phyloP scores from a whole-genome alignment of 2,329 filamentous ascomycete genomes.

The Aspergillus sp. region DNA sequence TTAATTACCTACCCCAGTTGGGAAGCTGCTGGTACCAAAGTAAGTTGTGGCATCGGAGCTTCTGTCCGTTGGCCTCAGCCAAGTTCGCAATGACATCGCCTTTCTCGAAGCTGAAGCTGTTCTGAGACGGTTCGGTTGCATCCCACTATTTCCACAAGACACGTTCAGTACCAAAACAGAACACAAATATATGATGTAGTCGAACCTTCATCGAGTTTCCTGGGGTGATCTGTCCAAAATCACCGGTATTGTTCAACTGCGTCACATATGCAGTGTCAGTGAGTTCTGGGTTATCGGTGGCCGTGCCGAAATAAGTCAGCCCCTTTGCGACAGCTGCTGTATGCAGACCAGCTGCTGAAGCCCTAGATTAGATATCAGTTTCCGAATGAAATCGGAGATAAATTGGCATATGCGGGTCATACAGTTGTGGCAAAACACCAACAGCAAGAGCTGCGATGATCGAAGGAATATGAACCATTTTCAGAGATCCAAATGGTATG shows the following conservation, averaged over 20 bases:
- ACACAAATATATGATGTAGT: neutral
- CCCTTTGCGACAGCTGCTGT: constrained; percentile 50
- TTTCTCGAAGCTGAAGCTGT: constrained; percentile 53
- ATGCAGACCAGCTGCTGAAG: constrained; percentile 16
- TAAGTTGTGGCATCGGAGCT: constrained; percentile 60
- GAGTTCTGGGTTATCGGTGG: constrained; percentile 54
- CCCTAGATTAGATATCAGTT: too few relatives aligned
- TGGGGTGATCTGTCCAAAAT: constrained; percentile 63
- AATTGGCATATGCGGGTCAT: constrained; percentile 2
- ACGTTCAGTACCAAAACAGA: constrained; percentile 1
- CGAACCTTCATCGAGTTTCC: constrained; percentile 56
- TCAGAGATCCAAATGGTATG: too few relatives aligned
- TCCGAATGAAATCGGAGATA: neutral
- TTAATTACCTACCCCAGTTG: constrained; percentile 47
- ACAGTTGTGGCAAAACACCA: constrained; percentile 1
- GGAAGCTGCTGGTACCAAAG: constrained; percentile 47
- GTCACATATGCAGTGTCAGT: constrained; percentile 51
- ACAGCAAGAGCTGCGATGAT: neutral
- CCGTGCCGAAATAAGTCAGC: constrained; percentile 53
- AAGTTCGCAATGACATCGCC: constrained; percentile 48
- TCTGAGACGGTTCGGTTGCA: constrained; percentile 53
- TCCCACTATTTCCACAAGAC: constrained; percentile 47
- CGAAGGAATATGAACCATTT: constrained; percentile 2
- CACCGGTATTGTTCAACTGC: constrained; percentile 54
- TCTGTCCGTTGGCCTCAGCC: constrained; percentile 36